Evolutionary conservation across 2,329 filamentous ascomycete species (phyloP), one percentile per base, ranked within the genome.

Genomic region (Fusarium sp.): DNA sequence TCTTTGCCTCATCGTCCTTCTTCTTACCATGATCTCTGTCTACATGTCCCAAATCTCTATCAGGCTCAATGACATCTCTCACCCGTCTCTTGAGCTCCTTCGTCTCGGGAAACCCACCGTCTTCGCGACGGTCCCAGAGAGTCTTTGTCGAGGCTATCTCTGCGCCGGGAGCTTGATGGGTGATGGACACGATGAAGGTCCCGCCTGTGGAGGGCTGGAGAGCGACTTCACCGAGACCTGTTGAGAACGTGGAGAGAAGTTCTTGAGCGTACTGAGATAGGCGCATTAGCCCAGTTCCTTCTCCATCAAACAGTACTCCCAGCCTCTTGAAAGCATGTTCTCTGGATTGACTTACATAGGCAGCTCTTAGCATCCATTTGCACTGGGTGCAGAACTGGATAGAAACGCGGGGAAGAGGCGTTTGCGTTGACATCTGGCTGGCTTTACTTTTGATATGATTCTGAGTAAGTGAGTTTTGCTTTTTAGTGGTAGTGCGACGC

Each of bases 381-480:
- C 94, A 97, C 81, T 97, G 93, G 1, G 93, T 97, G 82, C 94
- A 97, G 81, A 92, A 97, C 71, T 91, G 88, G 75, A 97, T 97
- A n/a, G 90, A 90, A 53, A 97, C 85, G 45, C 93, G 88, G 5
- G 94, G 94, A 13, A 78, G 73, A 35, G 71, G 62, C 54, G 57
- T 65, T 27, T 41, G 52, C 15, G 58, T 47, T 15, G 61, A 32
- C 17, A 44, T 54, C 13, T 72, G 59, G 37, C 44, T 54, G 27
- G 58, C 56, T 72, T 71, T 68, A 27, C 5, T 53, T 14, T 39
- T 15, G 20, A 17, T 45, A 30, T 30, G 27, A 15, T 19, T 39
- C 9, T 19, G 17, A 37, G 35, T 37, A 37, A n/a, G 23, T 13
- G 11, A n/a, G 35, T 41, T 23, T 11, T 17, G 15, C 22, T 44